phyloP scores from a whole-genome alignment of 176 grass and related monocot species.

The Musa schizocarpa region DNA sequence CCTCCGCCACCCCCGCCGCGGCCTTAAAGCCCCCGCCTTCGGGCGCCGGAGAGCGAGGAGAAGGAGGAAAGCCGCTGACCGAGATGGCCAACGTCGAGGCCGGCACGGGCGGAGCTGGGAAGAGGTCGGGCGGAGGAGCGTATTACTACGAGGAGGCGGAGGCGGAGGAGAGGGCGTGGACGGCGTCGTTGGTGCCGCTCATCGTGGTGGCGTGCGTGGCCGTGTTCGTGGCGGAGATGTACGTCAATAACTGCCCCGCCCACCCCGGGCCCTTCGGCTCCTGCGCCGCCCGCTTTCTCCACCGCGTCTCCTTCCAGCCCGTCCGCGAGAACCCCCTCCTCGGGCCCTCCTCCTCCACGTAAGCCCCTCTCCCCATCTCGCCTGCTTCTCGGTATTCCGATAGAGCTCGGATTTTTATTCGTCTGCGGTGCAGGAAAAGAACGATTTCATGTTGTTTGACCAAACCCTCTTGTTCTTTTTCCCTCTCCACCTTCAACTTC shows the following conservation, averaged over 20 bases:
- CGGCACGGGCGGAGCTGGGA: constrained; percentile 18
- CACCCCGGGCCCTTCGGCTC: constrained; percentile 27
- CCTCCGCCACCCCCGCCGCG: background rate
- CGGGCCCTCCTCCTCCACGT: constrained; percentile 70
- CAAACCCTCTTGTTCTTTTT: too few species aligned
- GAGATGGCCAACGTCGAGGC: constrained; percentile 8
- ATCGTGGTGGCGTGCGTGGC: constrained; percentile 66
- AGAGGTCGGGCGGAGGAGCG: constrained; percentile 35
- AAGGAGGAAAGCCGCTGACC: background rate
- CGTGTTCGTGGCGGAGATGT: constrained; percentile 84
- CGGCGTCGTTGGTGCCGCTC: constrained; percentile 76
- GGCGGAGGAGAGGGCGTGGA: constrained; percentile 48
- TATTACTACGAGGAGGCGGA: constrained; percentile 24
- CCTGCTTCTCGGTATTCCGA: background rate
- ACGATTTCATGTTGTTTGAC: background rate
- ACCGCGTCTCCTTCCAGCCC: constrained; percentile 81
- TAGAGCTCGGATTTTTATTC: constrained; percentile 3
- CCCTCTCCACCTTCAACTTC: background rate
- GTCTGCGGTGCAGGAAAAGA: background rate
- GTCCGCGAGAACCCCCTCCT: constrained; percentile 83
- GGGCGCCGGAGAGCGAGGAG: background rate
- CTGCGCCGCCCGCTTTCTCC: constrained; percentile 66
- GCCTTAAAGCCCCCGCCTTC: background rate
- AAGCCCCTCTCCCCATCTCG: background rate
- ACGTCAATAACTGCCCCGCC: constrained; percentile 72